Conservation (phyloP, 208 protist species). For the Acanthamoeba lenticulata region DNA sequence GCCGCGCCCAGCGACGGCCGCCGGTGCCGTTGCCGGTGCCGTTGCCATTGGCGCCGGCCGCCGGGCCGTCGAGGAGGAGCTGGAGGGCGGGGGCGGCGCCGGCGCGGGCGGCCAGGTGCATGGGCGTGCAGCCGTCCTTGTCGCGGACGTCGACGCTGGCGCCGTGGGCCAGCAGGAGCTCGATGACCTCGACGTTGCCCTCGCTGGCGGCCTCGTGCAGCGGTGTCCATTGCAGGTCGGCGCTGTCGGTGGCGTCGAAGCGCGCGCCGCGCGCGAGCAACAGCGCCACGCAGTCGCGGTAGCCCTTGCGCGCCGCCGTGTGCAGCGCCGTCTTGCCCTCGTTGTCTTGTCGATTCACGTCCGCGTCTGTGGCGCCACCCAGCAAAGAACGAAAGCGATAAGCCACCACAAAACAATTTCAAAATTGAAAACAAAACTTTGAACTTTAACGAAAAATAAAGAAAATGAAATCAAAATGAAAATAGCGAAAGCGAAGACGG, state of each 20-base stretch:
- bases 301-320: conserved; percentile 57
- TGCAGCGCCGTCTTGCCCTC: conserved; percentile 56
- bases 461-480: background rate
- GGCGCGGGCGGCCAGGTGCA: conserved; percentile 28
- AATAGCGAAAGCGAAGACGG: background rate
- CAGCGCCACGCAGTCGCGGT: background rate
- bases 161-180: background rate
- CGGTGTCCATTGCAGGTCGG: conserved; percentile 13
- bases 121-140: conserved; percentile 52
- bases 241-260: background rate
- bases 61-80: background rate
- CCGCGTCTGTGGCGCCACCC: background rate
- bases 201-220: conserved; percentile 53
- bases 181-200: background rate
- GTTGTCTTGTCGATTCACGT: conserved; percentile 32
- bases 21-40: background rate
- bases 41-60: background rate
- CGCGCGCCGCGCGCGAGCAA: background rate
- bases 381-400: no score
- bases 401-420: no score
- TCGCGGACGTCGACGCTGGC: background rate
- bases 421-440: no score
- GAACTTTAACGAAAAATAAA: no score
- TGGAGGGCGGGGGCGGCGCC: background rate
- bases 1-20: background rate